These are phyloP conservation scores for Russula abietina DNA, from an alignment of 768 basidiomycete genomes.

Conservation along the genomic window DNA sequence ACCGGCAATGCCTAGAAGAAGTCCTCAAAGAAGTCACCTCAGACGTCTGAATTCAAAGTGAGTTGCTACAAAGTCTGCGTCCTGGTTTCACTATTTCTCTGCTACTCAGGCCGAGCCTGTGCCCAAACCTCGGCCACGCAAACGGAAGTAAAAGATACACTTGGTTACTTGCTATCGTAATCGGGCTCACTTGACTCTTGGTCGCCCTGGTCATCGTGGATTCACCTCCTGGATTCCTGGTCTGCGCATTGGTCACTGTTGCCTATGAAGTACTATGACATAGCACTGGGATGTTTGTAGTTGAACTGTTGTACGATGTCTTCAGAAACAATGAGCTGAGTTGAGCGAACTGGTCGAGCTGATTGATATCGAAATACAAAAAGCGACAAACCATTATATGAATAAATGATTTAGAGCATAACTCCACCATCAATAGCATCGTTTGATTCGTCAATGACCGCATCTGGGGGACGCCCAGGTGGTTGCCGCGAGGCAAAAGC, in stretches of 20 bases:
- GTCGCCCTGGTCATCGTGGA: background rate
- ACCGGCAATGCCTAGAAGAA: constrained; percentile 3
- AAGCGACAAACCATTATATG: background rate
- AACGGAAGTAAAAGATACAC: constrained; percentile 7
- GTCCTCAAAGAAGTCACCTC: constrained; percentile 4
- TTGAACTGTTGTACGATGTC: background rate
- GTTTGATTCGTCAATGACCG: background rate
- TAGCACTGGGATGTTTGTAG: background rate
- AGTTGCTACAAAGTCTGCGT: background rate
- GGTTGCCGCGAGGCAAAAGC: background rate
- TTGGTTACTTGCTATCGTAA: background rate
- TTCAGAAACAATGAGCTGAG: background rate
- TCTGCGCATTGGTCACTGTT: background rate
- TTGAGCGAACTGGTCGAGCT: background rate
- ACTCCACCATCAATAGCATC: constrained; percentile 13
- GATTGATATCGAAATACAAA: background rate
- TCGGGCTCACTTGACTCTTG: background rate
- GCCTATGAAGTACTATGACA: background rate
- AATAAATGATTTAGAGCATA: constrained; percentile 10
- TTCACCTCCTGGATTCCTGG: constrained; percentile 3
- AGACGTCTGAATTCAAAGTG: constrained; percentile 14
- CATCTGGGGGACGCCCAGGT: background rate
- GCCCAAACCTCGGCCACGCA: constrained; percentile 17
- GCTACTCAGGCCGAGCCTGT: constrained; percentile 12
- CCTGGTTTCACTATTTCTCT: background rate